Conservation (phyloP, 2,329 filamentous ascomycete genomes). For the Neopestalotiopsis sp. region DNA sequence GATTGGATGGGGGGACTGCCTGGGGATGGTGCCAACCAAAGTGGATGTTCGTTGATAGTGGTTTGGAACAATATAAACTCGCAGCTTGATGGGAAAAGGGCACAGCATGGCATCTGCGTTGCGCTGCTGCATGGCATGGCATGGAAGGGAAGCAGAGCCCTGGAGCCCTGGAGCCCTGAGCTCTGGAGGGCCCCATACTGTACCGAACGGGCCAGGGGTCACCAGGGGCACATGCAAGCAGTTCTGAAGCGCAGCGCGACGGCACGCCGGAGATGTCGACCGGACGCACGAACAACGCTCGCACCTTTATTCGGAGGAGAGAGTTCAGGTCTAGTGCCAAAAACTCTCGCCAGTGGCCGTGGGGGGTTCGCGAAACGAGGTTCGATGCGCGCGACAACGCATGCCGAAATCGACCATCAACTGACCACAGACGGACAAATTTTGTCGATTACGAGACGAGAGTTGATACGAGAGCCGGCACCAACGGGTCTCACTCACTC, state of each 20-base stretch:
- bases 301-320: background rate
- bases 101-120: background rate
- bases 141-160: background rate
- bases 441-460: background rate
- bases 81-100: background rate
- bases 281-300: constrained; percentile 1
- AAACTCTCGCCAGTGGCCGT: background rate
- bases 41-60: constrained; percentile 1
- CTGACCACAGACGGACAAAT: no score
- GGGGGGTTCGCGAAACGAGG: background rate
- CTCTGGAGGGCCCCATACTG: no score
- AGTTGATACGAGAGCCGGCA: background rate
- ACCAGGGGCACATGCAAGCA: background rate
- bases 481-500: background rate
- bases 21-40: constrained; percentile 9
- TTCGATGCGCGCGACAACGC: background rate
- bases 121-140: background rate
- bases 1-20: constrained; percentile 7
- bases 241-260: background rate
- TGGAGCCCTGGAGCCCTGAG: no score
- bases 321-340: background rate
- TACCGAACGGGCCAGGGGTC: no score
- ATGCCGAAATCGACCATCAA: background rate
- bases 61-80: background rate
- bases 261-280: background rate